Base-by-base conservation (phyloP, 139 green algal species). In the Microglena sp. region DNA sequence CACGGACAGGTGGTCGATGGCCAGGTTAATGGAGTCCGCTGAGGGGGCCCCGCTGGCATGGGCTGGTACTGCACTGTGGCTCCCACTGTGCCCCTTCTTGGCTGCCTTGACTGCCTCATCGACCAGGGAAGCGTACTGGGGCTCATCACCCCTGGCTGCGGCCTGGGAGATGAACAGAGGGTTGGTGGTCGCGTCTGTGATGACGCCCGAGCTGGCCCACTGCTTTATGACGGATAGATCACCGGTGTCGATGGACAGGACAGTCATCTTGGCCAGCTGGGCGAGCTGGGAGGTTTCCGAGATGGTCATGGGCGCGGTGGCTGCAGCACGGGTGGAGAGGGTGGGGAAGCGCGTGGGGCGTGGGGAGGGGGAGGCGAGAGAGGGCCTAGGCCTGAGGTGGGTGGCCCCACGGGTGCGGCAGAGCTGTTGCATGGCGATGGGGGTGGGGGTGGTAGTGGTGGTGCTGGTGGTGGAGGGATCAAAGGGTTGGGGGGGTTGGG, bases 81-180 rank as follows among this genome's bases (percentile, higher is more conserved):
- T 50, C 40, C 11, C n/a, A n/a, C n/a, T n/a, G n/a, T n/a, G n/a
- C n/a, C n/a, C 40, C 40, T 50, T 50, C 40, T 50, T 50, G 18
- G 40, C 15, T 18, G 15, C 40, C 40, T 50, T 24, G 15, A 50
- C 11, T 18, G 15, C 18, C 40, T 18, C 18, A 11, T 18, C 40
- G 15, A 64, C 31, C 29, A 64, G 56, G 6, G 56, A 28, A 21
- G 56, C 33, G 63, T 71, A 77, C 36, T 74, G 46, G 21, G 70
- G 67, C 26, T 82, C 71, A 30, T 40, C 43, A 1, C 62, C 57
- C 27, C 58, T 64, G 0, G 66, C 70, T 44, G 70, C 70, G 26
- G 75, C 67, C 55, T 82, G 75, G 18, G 67, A 76, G 18, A 82
- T 62, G 61, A 82, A 82, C 18, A 82, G 67, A 15, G 75, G 75